Conservation (phyloP, 495 filamentous ascomycete genomes). For the Podospora pseudoanserina region DNA sequence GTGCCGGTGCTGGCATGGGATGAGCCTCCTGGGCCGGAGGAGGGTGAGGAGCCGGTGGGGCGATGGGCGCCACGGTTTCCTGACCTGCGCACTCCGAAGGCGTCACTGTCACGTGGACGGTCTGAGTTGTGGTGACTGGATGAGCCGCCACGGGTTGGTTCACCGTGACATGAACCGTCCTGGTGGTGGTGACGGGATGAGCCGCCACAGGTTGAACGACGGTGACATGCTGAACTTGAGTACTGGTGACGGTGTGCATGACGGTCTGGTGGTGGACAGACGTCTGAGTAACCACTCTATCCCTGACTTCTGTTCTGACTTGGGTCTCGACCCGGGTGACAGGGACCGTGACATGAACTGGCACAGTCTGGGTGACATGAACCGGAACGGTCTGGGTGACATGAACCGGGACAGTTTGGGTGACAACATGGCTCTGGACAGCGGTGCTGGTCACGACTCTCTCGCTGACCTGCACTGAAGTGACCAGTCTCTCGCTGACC, state of each 20-base stretch:
- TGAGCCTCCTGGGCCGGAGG: constrained; percentile 3
- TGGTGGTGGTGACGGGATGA: constrained; percentile 5
- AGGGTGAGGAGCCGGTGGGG: background rate
- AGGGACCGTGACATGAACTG: constrained; percentile 5
- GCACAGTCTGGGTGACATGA: constrained; percentile 7
- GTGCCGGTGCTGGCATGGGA: background rate
- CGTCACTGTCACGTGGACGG: constrained; percentile 2
- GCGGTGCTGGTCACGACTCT: constrained; percentile 4
- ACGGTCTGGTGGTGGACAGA: constrained; percentile 6
- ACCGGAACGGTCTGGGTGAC: constrained; percentile 9
- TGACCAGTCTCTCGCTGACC: constrained; percentile 10
- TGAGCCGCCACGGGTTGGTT: background rate
- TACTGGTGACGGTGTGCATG: background rate
- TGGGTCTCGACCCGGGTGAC: constrained; percentile 7
- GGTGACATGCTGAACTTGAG: constrained; percentile 6
- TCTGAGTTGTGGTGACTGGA: background rate
- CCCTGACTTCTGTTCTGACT: background rate
- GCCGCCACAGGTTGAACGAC: background rate
- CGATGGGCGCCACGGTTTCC: background rate
- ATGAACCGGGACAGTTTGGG: constrained; percentile 4
- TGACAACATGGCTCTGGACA: background rate
- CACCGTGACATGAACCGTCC: background rate
- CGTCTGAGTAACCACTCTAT: background rate
- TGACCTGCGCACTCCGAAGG: background rate
- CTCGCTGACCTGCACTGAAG: constrained; percentile 2